Base-by-base conservation (phyloP, 75 land plant genomes). In the Adiantum capillusveneris region DNA sequence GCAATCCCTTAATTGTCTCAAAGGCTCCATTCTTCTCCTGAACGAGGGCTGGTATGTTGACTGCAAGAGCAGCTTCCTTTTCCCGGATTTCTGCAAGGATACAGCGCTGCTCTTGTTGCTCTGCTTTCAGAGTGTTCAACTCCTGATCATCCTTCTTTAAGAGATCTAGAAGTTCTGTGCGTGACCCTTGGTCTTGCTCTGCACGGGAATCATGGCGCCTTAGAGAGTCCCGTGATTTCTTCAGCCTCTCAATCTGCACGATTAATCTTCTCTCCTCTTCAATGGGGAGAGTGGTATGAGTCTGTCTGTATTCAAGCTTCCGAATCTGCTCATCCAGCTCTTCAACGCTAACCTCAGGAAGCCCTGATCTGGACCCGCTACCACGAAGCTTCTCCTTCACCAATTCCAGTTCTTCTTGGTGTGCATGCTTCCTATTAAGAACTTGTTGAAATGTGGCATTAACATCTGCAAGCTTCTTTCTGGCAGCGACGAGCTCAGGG, bases 271-370 rank as follows among this genome's bases (percentile, higher is more conserved):
- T 62, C 55, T 66, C 79, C 65, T 76, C 79, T 42, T 72, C 65
- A 25, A 63, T 37, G n/a, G 44, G 53, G 34, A 76, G 64, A 5
- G 79, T 59, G 3, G 77, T 76, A 31, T 76, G 79, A 1, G 49
- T 29, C 43, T 58, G 53, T 24, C 58, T 76, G 37, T 76, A 61
- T 42, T 66, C 77, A 0, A 76, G 64, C 48, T 44, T 76, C 57
- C 52, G 73, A 20, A 66, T 73, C 60, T 76, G 70, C 39, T 72
- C 77, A 39, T 76, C 79, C 53, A 76, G 65, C 56, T 76, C 71
- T 53, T 76, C 79, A 37, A 76, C 71, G 19, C 62, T 61, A 11
- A 61, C 59, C 6, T 21, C 50, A 13, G 70, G 65, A 17, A 73
- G 55, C 41, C 70, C 58, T 6, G 72, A 57, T 34, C 77, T 37